Base-by-base conservation (phyloP, 2,329 filamentous ascomycete species). In the Cordyceps cicadae region DNA sequence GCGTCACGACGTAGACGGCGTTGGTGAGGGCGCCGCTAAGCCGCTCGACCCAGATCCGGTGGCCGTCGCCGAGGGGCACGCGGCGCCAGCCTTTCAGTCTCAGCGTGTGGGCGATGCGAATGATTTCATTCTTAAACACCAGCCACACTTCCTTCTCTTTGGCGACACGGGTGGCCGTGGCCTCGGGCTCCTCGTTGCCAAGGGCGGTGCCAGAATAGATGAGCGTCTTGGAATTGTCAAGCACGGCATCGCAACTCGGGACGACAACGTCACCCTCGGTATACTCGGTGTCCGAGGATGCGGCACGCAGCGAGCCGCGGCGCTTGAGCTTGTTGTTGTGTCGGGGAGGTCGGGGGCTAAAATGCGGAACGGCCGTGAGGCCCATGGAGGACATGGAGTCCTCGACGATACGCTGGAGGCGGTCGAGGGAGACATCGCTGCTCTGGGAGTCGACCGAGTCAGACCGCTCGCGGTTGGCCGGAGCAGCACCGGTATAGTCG, bases 11-110 rank as follows among this genome's bases (percentile, higher is more conserved):
- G 70, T 97, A 99, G 41, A 99, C 92, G 12, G 93, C 92, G 70
- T 99, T 99, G 21, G 94, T 99, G 66, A 99, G 76, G 9, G 94
- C 94, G 63, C 94, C 94, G 71, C 93, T 97, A 32, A 95, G 78
- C 54, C 90, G 83, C 72, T 89, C 82, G 6, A 94, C 87, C 2
- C 81, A 81, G 64, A 94, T 86, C 43, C 78, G 79, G 55, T 85
- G 83, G 65, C 88, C 89, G 64, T 79, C 78, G 12, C 90, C 88
- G 56, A 93, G 76, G 0, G 90, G 83, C 0, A 99, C 85, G 62
- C 86, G 86, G 58, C 92, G 85, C 94, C 94, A 99, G 11, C 93
- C 91, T 71, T 96, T 96, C 37, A 97, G 81, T 58, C 86, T 86
- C 57, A 99, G 78, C 0, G 94, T 99, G 72, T 97, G 94, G 0